phyloP scores from a whole-genome alignment of 2,329 filamentous ascomycete genomes.

The Nemania diffusa region DNA sequence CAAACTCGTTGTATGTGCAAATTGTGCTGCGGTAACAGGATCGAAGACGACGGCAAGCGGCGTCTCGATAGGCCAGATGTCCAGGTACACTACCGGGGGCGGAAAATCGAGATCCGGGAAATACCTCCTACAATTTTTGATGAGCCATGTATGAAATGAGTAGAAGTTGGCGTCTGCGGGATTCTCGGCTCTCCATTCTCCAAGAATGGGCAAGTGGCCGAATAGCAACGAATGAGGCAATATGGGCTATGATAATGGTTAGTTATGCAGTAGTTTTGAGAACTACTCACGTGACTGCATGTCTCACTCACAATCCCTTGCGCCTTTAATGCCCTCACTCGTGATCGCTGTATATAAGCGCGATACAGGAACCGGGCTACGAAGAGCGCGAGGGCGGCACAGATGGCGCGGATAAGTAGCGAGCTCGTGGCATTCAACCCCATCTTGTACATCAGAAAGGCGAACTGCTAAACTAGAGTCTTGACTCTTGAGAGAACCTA shows the following conservation, averaged over 20 bases:
- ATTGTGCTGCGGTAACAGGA: slow-evolving; percentile 40
- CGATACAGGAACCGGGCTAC: slow-evolving; percentile 40
- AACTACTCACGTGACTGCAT: not conserved
- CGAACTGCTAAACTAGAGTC: slow-evolving; percentile 5
- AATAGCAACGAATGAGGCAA: slow-evolving; percentile 45
- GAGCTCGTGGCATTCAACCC: slow-evolving; percentile 16
- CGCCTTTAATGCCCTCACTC: slow-evolving; percentile 38
- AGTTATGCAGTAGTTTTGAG: slow-evolving; percentile 8
- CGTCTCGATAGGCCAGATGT: slow-evolving; percentile 44
- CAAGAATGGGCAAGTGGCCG: slow-evolving; percentile 44
- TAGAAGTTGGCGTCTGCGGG: slow-evolving; percentile 45
- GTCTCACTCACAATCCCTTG: slow-evolving; percentile 44
- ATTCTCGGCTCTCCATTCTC: slow-evolving; percentile 39
- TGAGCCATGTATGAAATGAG: slow-evolving; percentile 43
- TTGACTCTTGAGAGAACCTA: not conserved
- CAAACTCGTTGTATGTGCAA: slow-evolving; percentile 40
- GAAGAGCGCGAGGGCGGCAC: slow-evolving; percentile 32
- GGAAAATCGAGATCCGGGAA: slow-evolving; percentile 41
- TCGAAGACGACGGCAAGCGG: slow-evolving; percentile 41
- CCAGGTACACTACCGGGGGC: slow-evolving; percentile 46
- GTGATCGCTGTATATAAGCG: slow-evolving; percentile 39
- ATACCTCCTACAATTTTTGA: slow-evolving; percentile 41
- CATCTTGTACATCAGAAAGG: slow-evolving; percentile 23
- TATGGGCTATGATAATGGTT: slow-evolving; percentile 40
- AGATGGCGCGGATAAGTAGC: slow-evolving; percentile 36